A percentile compares a stretch with the other conserved stretches of the same genome.
Evolutionary conservation across 2,329 filamentous ascomycete genomes (phyloP).

Genomic region (Nothomitra cinnamomea): DNA sequence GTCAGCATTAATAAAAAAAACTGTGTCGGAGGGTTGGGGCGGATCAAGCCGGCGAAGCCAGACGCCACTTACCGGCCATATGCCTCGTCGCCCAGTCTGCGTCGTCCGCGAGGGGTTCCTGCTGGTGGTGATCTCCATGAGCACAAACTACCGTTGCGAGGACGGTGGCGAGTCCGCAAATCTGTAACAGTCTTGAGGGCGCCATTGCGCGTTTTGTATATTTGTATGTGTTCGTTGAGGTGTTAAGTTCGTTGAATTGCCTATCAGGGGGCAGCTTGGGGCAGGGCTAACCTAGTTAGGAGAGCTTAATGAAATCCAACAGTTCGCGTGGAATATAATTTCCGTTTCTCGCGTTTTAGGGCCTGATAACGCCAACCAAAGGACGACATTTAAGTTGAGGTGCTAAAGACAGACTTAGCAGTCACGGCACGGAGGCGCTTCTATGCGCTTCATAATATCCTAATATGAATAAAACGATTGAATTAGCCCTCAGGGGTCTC

Average conservation of each 20-base stretch:
- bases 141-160: slow-evolving; percentile 9
- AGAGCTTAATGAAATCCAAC: no score
- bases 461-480: slow-evolving; percentile 52
- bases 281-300: no score
- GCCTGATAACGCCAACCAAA: no score
- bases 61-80: slow-evolving; percentile 26
- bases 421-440: no score
- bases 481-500: slow-evolving; percentile 55
- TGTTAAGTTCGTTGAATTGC: not conserved
- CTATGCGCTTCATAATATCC: not conserved
- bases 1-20: no score
- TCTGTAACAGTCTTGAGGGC: not conserved
- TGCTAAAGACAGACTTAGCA: no score
- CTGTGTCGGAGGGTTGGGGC: not conserved
- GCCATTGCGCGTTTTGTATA: not conserved
- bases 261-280: not conserved
- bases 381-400: no score
- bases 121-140: slow-evolving; percentile 25
- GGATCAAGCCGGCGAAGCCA: not conserved
- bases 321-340: no score
- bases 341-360: no score
- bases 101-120: slow-evolving; percentile 23
- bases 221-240: not conserved
- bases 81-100: slow-evolving; percentile 32
- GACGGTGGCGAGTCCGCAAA: not conserved